phyloP scores from a whole-genome alignment of 2,329 filamentous ascomycete species.

The Bertia moriformis region DNA sequence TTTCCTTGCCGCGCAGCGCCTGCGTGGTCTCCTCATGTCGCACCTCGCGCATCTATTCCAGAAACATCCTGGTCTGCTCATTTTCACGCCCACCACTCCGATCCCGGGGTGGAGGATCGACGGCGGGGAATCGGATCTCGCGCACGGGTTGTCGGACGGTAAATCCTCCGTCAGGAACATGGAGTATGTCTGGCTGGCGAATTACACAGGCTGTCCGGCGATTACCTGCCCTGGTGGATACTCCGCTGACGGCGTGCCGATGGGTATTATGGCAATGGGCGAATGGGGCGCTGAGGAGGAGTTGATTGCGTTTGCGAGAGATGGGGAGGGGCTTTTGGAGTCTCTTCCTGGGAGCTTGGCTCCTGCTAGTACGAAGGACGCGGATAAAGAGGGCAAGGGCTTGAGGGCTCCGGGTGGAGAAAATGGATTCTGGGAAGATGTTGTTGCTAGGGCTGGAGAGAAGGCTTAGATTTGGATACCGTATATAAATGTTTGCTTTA shows the following conservation, averaged over 20 bases:
- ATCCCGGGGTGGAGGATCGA: conserved; percentile 29
- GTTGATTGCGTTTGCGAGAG: conserved; percentile 30
- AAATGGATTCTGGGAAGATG: neutral
- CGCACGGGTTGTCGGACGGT: conserved; percentile 27
- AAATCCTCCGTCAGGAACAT: conserved; percentile 28
- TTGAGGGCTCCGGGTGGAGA: neutral
- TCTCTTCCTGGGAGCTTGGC: neutral
- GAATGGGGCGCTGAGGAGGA: conserved; percentile 37
- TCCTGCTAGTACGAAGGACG: neutral
- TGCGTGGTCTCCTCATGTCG: conserved; percentile 55
- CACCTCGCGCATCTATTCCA: conserved; percentile 56
- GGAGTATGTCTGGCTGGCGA: conserved; percentile 34
- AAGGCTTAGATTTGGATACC: too few species aligned
- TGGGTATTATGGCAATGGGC: conserved; percentile 38
- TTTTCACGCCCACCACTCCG: conserved; percentile 54
- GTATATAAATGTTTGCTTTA: too few species aligned
- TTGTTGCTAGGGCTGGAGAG: neutral
- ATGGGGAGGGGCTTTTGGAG: conserved; percentile 18
- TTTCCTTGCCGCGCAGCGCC: conserved; percentile 53
- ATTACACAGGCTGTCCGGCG: conserved; percentile 31
- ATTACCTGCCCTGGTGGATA: conserved; percentile 30
- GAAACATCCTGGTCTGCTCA: conserved; percentile 51
- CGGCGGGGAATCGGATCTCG: conserved; percentile 15
- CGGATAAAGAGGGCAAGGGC: neutral
- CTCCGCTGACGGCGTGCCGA: conserved; percentile 22